Evolutionary conservation across 164 flowering plant species (phyloP).

Genomic region (Stephania yunnanensis): DNA sequence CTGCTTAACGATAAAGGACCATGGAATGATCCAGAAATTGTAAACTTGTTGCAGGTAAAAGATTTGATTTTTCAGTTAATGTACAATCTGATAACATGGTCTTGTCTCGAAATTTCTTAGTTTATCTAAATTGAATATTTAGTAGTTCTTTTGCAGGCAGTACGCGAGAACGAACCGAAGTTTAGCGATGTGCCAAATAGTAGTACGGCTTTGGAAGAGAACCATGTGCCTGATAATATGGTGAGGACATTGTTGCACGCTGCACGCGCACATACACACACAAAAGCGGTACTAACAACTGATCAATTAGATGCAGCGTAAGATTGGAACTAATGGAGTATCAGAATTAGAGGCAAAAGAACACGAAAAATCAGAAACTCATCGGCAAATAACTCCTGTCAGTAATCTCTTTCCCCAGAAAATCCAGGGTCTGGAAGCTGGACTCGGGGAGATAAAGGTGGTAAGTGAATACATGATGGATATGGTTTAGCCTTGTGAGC

Average conservation of each 20-base stretch:
- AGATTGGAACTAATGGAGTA: not conserved
- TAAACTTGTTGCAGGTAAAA: slow-evolving; percentile 38
- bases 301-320: slow-evolving; percentile 24
- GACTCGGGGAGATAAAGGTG: slow-evolving; percentile 34
- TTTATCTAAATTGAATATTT: slow-evolving; percentile 6
- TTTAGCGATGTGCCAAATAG: slow-evolving; percentile 11
- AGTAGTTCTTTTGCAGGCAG: slow-evolving; percentile 25
- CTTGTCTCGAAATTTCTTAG: not conserved
- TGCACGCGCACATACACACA: not conserved
- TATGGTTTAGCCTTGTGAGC: slow-evolving; percentile 10
- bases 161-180: slow-evolving; percentile 22
- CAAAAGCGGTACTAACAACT: not conserved
- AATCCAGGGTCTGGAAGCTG: slow-evolving; percentile 32
- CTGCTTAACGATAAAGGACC: slow-evolving; percentile 67
- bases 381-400: slow-evolving; percentile 1
- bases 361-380: slow-evolving; percentile 7
- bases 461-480: slow-evolving; percentile 20
- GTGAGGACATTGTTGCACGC: slow-evolving; percentile 3
- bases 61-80: not conserved
- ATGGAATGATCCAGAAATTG: slow-evolving; percentile 64
- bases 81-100: not conserved
- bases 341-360: not conserved
- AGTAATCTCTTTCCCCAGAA: slow-evolving; percentile 20
- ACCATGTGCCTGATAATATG: slow-evolving; percentile 6
- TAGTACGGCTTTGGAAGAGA: slow-evolving; percentile 18